phyloP scores from a whole-genome alignment of 1,284 basidiomycete genomes.

The Cryptococcus neoformans region DNA sequence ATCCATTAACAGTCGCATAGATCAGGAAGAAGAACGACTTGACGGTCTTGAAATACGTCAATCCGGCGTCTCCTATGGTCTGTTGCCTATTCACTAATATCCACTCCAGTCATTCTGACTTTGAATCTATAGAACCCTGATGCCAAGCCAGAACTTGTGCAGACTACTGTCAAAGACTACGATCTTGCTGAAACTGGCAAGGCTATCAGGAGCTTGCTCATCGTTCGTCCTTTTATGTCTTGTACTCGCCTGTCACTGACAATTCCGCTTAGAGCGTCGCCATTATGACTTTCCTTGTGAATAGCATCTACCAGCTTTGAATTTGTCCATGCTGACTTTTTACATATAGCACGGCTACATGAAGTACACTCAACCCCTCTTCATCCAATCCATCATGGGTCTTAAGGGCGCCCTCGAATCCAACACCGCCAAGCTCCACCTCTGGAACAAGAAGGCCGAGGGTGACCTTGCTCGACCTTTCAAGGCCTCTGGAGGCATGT shows the following conservation, averaged over 20 bases:
- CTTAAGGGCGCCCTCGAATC: conserved; percentile 82
- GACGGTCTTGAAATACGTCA: conserved; percentile 85
- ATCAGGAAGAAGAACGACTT: conserved; percentile 94
- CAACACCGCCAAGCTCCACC: conserved; percentile 72
- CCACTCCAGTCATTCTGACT: conserved; percentile 1
- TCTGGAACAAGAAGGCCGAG: conserved; percentile 70
- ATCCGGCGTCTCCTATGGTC: conserved; percentile 52
- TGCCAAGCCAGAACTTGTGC: conserved; percentile 74
- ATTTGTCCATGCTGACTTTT: neutral
- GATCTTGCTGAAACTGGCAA: conserved; percentile 85
- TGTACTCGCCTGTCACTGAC: neutral
- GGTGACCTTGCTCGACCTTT: conserved; percentile 91
- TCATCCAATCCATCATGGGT: conserved; percentile 87
- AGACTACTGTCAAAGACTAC: conserved; percentile 92
- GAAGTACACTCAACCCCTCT: conserved; percentile 86
- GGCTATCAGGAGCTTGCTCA: conserved; percentile 71
- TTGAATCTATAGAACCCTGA: conserved; percentile 54
- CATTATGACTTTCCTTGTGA: conserved; percentile 76
- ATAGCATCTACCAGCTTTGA: conserved; percentile 1
- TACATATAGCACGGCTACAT: conserved; percentile 62
- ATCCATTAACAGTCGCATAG: conserved; percentile 48
- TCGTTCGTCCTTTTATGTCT: conserved; percentile 39
- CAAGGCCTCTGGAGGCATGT: conserved; percentile 67
- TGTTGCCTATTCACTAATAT: conserved; percentile 4
- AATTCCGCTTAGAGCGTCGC: conserved; percentile 58